Percentiles rank a stretch among this genome's conserved stretches.
These are phyloP conservation scores for Filosporella fistucella DNA, from an alignment of 495 filamentous ascomycete genomes.

Conservation along the genomic window DNA sequence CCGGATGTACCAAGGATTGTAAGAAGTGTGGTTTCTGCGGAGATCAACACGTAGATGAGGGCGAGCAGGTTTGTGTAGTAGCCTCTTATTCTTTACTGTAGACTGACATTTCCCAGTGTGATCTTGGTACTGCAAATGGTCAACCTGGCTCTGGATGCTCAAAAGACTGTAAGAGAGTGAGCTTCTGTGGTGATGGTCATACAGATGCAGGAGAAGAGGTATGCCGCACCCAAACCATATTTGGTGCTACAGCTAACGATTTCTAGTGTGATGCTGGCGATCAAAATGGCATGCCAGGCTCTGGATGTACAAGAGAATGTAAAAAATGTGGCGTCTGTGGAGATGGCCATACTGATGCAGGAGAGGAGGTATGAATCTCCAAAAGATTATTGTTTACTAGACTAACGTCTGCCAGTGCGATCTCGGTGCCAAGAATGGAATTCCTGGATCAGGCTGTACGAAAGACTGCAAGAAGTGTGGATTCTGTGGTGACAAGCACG, in stretches of 20 bases:
- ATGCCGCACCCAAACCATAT: too few relatives aligned
- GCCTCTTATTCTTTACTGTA: too few relatives aligned
- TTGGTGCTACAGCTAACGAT: too few relatives aligned
- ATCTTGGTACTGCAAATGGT: neutral
- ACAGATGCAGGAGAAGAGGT: neutral
- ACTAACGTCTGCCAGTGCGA: neutral
- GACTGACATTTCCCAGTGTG: too few relatives aligned
- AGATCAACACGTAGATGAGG: neutral
- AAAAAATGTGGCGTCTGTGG: constrained; percentile 1
- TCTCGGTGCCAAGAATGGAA: neutral
- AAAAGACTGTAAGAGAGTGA: neutral
- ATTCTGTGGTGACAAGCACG: constrained; percentile 1
- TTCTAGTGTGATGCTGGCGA: constrained; percentile 3
- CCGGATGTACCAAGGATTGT: neutral
- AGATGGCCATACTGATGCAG: neutral
- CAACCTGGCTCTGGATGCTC: neutral
- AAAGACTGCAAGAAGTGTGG: constrained; percentile 2
- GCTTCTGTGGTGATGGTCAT: neutral
- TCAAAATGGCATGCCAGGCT: neutral
- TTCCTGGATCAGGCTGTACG: neutral
- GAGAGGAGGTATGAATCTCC: neutral
- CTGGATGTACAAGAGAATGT: constrained; percentile 2
- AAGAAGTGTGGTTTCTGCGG: neutral
- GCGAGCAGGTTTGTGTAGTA: constrained; percentile 6
- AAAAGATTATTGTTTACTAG: neutral